These are phyloP conservation scores for Byssochlamys sp. DNA, from an alignment of 2,329 filamentous ascomycete genomes.

Conservation along the genomic window DNA sequence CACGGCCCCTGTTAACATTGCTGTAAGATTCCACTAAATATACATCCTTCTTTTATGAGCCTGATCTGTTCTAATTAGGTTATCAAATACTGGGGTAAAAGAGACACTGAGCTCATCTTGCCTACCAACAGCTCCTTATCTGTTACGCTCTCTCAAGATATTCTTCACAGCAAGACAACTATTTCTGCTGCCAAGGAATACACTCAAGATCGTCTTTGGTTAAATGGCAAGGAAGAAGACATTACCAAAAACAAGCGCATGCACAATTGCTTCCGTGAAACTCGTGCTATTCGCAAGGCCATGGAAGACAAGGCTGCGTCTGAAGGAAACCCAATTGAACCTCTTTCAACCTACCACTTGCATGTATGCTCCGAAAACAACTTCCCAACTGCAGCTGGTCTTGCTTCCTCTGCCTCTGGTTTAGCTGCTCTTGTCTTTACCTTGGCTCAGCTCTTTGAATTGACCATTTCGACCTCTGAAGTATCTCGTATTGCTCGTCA, in stretches of 20 bases:
- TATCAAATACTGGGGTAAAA: conserved; percentile 87
- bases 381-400: conserved; percentile 92
- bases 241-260: conserved; percentile 71
- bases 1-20: conserved; percentile 97
- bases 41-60: conserved; percentile 8
- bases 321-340: no score
- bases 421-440: conserved; percentile 62
- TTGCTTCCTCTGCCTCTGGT: conserved; percentile 56
- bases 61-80: conserved; percentile 3
- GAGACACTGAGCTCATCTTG: conserved; percentile 83
- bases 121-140: conserved; percentile 96
- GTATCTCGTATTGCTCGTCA: conserved; percentile 84
- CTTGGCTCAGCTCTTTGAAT: conserved; percentile 82
- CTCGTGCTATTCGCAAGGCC: conserved; percentile 64
- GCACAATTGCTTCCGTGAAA: conserved; percentile 85
- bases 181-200: conserved; percentile 68
- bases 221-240: conserved; percentile 76
- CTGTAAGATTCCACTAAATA: conserved; percentile 49
- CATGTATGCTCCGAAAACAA: conserved; percentile 94
- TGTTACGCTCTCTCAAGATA: conserved; percentile 86
- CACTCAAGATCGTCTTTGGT: conserved; percentile 59
- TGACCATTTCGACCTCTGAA: conserved; percentile 69
- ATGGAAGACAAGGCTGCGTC: conserved; percentile 63
- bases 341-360: conserved; percentile 64
- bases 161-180: conserved; percentile 90